Conservation (phyloP, 2,329 filamentous ascomycete species). For the Cordyceps cateniannulata region DNA sequence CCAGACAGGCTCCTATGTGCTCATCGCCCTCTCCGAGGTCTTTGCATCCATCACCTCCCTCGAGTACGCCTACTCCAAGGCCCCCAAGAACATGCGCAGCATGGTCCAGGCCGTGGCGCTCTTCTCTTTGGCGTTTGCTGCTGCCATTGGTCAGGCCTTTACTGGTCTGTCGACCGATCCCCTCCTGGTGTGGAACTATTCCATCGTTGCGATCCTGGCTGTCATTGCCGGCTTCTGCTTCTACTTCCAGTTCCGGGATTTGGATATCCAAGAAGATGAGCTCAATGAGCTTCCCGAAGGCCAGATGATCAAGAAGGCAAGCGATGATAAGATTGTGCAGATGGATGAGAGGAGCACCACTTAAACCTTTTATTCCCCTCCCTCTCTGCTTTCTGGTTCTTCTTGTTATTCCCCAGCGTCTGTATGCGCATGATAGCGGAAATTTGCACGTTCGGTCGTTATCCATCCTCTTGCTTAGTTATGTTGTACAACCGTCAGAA, state of each 20-base stretch:
- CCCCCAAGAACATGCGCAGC: slow-evolving; percentile 69
- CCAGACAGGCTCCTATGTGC: slow-evolving; percentile 44
- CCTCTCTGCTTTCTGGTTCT: not conserved
- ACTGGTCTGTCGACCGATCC: slow-evolving; percentile 46
- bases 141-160: slow-evolving; percentile 59
- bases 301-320: not conserved
- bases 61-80: slow-evolving; percentile 72
- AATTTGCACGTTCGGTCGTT: not conserved
- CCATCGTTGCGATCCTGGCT: slow-evolving; percentile 57
- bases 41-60: slow-evolving; percentile 50
- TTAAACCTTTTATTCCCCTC: not conserved
- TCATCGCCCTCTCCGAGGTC: slow-evolving; percentile 44
- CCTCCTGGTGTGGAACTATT: slow-evolving; percentile 69
- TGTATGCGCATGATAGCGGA: not conserved
- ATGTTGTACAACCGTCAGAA: not conserved
- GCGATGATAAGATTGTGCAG: slow-evolving; percentile 1
- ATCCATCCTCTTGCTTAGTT: not conserved
- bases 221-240: slow-evolving; percentile 58
- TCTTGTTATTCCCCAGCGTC: not conserved
- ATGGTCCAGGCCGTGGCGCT: slow-evolving; percentile 62
- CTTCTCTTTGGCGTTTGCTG: slow-evolving; percentile 62
- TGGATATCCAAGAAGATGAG: slow-evolving; percentile 60
- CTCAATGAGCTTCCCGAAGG: slow-evolving; percentile 51
- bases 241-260: slow-evolving; percentile 57
- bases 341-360: slow-evolving; percentile 5